Evolutionary conservation across 768 basidiomycete genomes (phyloP).

Genomic region (Boletellus sp.): DNA sequence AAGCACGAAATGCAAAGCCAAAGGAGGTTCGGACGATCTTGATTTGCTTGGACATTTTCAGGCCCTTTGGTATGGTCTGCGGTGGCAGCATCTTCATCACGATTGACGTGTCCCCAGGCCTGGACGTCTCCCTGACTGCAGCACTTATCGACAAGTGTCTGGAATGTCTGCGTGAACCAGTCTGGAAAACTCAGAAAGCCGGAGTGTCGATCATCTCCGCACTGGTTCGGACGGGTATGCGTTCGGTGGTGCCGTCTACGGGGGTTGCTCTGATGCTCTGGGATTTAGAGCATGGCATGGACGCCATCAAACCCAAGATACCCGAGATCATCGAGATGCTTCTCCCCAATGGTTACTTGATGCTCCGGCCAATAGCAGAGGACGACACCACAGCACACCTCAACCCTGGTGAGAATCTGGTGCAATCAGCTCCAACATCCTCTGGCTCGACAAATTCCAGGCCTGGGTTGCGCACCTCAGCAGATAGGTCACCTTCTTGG

Average conservation of each 20-base stretch:
- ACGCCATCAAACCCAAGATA: conserved; percentile 3
- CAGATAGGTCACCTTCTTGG: conserved; percentile 9
- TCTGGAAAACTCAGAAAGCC: conserved; percentile 19
- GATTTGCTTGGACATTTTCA: conserved; percentile 19
- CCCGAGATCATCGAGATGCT: conserved; percentile 18
- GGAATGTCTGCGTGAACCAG: neutral
- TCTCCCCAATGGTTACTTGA: conserved; percentile 11
- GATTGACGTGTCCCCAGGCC: conserved; percentile 3
- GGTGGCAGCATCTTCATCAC: no score
- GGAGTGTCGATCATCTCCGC: conserved; percentile 21
- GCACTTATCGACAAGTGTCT: neutral
- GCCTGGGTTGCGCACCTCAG: neutral
- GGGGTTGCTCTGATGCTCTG: neutral
- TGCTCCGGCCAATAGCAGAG: neutral
- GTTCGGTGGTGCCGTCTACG: neutral
- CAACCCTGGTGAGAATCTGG: neutral
- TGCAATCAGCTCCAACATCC: neutral
- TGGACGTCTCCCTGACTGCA: neutral
- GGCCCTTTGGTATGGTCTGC: conserved; percentile 10
- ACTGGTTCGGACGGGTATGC: conserved; percentile 15
- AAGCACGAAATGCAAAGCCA: conserved; percentile 8
- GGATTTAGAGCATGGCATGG: conserved; percentile 14
- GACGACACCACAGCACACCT: neutral
- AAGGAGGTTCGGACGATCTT: conserved; percentile 19
- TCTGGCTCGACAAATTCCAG: neutral